phyloP scores from a whole-genome alignment of 495 filamentous ascomycete species.

The Chaetomium tenue region DNA sequence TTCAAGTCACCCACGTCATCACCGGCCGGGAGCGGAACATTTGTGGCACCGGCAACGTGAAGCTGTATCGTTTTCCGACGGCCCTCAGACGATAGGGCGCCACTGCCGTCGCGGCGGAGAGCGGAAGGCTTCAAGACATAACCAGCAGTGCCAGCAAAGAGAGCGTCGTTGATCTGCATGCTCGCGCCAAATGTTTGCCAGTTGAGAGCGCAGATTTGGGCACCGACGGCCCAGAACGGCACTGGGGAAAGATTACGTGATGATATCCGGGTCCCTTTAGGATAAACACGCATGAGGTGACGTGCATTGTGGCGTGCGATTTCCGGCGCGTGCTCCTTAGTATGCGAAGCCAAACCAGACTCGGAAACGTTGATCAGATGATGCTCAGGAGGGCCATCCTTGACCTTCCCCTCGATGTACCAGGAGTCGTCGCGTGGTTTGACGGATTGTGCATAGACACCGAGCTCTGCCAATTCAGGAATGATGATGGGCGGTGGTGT shows the following conservation, averaged over 20 bases:
- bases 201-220: conserved; percentile 57
- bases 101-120: conserved; percentile 48
- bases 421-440: conserved; percentile 55
- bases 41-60: conserved; percentile 50
- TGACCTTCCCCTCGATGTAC: conserved; percentile 39
- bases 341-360: conserved; percentile 42
- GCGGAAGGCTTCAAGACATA: conserved; percentile 55
- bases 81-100: conserved; percentile 34
- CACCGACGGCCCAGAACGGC: conserved; percentile 54
- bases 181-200: conserved; percentile 56
- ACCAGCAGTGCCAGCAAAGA: conserved; percentile 53
- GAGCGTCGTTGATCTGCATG: conserved; percentile 57
- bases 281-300: conserved; percentile 57
- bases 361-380: conserved; percentile 60
- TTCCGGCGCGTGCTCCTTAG: conserved; percentile 35
- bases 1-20: conserved; percentile 43
- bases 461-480: conserved; percentile 53
- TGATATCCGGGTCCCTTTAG: conserved; percentile 57
- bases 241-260: conserved; percentile 52
- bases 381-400: conserved; percentile 48
- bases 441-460: conserved; percentile 57
- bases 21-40: conserved; percentile 46
- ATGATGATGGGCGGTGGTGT: conserved; percentile 42
- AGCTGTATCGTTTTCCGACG: conserved; percentile 37
- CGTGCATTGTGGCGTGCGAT: conserved; percentile 51